A percentile compares a stretch with the other conserved stretches of the same genome.
phyloP scores from a whole-genome alignment of 148 eudicot genomes.

The Fallopia convolvulus region DNA sequence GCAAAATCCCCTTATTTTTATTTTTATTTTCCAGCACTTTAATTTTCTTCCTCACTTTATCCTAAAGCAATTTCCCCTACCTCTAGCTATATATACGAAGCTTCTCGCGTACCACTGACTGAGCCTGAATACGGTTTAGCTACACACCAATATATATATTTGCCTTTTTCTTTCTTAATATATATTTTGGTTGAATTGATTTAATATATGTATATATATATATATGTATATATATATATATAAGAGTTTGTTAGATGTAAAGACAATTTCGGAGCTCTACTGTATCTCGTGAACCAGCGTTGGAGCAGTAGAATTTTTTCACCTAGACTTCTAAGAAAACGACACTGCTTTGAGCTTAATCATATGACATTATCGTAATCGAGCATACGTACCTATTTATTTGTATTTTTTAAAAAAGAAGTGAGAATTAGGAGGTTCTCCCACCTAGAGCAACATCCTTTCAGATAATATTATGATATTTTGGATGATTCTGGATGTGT shows the following conservation, averaged over 20 bases:
- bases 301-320: neutral
- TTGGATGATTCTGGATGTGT: too few relatives aligned
- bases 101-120: neutral
- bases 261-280: neutral
- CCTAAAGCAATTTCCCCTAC: neutral
- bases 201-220: neutral
- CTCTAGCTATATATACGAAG: neutral
- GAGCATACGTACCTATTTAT: too few relatives aligned
- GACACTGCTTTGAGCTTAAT: too few relatives aligned
- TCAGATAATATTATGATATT: too few relatives aligned
- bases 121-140: neutral
- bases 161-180: neutral
- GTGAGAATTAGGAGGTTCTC: too few relatives aligned
- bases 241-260: neutral
- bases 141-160: neutral
- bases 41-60: neutral
- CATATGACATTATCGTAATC: too few relatives aligned
- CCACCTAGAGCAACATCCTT: too few relatives aligned
- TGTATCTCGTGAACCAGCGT: neutral
- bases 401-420: too few relatives aligned
- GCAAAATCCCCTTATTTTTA: neutral
- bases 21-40: neutral
- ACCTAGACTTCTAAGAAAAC: too few relatives aligned
- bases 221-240: neutral
- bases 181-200: neutral